phyloP scores from a whole-genome alignment of 768 basidiomycete species.

The Russula sp. region DNA sequence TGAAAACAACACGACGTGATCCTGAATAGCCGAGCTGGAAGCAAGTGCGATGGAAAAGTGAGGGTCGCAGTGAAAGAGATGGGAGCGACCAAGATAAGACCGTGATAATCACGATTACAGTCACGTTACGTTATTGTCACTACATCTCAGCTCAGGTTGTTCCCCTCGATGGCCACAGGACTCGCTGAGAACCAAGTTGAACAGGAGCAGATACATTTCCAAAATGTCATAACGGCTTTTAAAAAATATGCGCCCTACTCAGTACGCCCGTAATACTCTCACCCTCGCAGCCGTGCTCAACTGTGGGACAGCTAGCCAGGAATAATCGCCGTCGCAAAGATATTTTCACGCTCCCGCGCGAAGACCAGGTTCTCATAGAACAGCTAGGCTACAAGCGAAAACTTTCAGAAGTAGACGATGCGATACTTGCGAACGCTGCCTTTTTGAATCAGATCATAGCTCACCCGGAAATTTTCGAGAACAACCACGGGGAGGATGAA shows the following conservation, averaged over 20 bases:
- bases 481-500: conserved; percentile 31
- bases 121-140: background rate
- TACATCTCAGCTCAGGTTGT: background rate
- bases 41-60: too few relatives aligned
- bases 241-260: conserved; percentile 69
- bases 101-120: background rate
- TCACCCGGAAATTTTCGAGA: conserved; percentile 76
- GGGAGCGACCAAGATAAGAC: too few relatives aligned
- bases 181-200: conserved; percentile 27
- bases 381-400: conserved; percentile 70
- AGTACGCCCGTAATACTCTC: conserved; percentile 32
- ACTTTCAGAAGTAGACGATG: conserved; percentile 70
- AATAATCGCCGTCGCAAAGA: conserved; percentile 72
- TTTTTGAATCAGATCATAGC: conserved; percentile 71
- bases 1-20: too few relatives aligned
- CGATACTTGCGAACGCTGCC: conserved; percentile 71
- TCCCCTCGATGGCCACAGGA: conserved; percentile 9
- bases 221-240: conserved; percentile 69
- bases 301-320: conserved; percentile 38
- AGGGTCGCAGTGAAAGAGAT: too few relatives aligned
- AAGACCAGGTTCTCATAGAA: conserved; percentile 63
- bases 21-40: too few relatives aligned
- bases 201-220: conserved; percentile 66
- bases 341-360: conserved; percentile 56
- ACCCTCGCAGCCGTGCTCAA: background rate